Evolutionary conservation across 352 stramenopile species (phyloP), one percentile per base, ranked within the genome.

Genomic region (Phytophthora ohioensis): DNA sequence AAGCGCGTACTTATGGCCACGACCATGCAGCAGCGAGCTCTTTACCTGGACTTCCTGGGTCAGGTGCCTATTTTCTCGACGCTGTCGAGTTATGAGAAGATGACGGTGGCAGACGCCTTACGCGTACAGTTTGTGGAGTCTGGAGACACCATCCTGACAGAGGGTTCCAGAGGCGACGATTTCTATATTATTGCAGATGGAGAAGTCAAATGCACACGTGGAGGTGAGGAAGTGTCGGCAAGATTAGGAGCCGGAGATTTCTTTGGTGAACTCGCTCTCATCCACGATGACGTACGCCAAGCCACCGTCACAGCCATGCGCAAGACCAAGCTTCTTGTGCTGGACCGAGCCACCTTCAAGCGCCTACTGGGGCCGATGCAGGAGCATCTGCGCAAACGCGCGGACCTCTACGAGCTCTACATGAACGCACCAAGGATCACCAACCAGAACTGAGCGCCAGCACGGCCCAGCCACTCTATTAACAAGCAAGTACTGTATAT

Each of bases 281-380:
- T 98, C 8, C 95, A 88, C 10, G 81, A 87, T 64, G 94, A 97
- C 59, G 73, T 84, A 39, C 87, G 93, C 49, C 91, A 96, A 71
- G 94, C 92, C 21, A 98, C 93, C 15, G 91, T 98, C 35, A 96
- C 82, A 55, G 88, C 92, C 51, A 80, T 91, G 57, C 84, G 84
- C 45, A 83, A 88, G 47, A 82, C 77, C 54, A 96, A 95, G 69
- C 88, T 96, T 42, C 78, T 98, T 21, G 84, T 91, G 49, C 70
- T 98, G 56, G 91, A 98, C 62, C 85, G 92, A 57, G 87, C 90
- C 59, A 97, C 91, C 2, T 98, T 98, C 80, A 94, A 94, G 71
- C 83, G 91, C 5, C 77, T 97, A 47, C 73, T 97, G 32, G 92
- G 92, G 0, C 84, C 88, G 30, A 90, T 98, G 79, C 88, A 97